Base-by-base conservation (phyloP, 2,329 filamentous ascomycete genomes). In the Stenocarpella maydis region DNA sequence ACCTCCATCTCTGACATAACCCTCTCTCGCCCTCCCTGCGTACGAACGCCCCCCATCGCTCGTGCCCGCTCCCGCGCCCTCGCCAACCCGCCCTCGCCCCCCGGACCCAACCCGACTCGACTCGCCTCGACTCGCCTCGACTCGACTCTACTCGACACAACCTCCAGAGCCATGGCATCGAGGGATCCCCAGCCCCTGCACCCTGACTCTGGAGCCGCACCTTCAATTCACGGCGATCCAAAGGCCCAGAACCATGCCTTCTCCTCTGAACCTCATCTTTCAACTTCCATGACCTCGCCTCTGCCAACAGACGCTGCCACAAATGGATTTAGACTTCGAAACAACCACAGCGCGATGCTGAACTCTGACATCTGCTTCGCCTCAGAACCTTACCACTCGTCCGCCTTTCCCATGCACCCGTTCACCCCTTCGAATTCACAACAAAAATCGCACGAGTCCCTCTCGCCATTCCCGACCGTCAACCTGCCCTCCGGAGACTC, bases 371-470 rank as follows among this genome's bases (percentile, higher is more conserved):
- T 69, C 39, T 64, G 58, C 50, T 61, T 60, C 43, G 53, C 61
- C 49, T 66, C 72, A 47, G 58, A 47, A 26, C 50, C 72, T 65
- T 58, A 65, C 68, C 31, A 45, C 43, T 61, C 68, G 21, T 21
- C 71, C 45, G 39, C 71, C 17, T 63, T 70, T 28, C 54, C 70
- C 14, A 60, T 68, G 68, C 72, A 58, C 61, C 68, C 12, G 55
- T 72, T 60, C 17, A 47, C 49, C 58, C 21, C 69, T 55, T 21
- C 61, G 67, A 54, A 26, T 43, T 26, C 50, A 34, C 67, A 61
- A 68, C 74, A 76, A 24, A 77, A 77, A 68, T 75, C 71, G 28
- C 73, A 76, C 24, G 72, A 75, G 43, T 77, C 77, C 45, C 76
- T 76, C 68, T 74, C 77, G 8, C 77, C 77, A 15, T 78, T 77